Percentiles rank a stretch among this genome's conserved stretches.
These are phyloP conservation scores for Xerocomellus dryophilus DNA, from an alignment of 768 basidiomycete species.

Conservation along the genomic window DNA sequence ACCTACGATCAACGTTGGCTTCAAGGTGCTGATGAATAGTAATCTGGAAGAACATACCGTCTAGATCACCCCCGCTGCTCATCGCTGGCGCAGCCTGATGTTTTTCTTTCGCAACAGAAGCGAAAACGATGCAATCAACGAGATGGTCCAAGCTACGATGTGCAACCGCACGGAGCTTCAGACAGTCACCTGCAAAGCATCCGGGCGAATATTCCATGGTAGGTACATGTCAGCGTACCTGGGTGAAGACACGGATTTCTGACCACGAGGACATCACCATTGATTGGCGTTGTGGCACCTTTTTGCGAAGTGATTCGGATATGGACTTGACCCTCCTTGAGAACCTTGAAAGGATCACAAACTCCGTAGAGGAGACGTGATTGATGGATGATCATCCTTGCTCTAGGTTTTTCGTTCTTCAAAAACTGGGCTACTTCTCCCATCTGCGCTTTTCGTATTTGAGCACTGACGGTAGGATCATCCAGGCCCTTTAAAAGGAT, in stretches of 20 bases:
- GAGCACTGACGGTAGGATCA: conserved; percentile 36
- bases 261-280: conserved; percentile 61
- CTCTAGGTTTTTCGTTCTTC: conserved; percentile 52
- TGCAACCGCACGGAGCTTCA: conserved; percentile 60
- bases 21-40: not conserved
- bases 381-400: conserved; percentile 59
- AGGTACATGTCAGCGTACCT: conserved; percentile 32
- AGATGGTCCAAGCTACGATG: conserved; percentile 51
- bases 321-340: conserved; percentile 63
- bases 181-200: conserved; percentile 47
- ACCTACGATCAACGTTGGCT: conserved; percentile 34
- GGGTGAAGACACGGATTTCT: conserved; percentile 71
- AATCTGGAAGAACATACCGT: conserved; percentile 35
- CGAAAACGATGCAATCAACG: conserved; percentile 67
- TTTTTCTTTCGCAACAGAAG: conserved; percentile 53
- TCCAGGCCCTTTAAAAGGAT: conserved; percentile 57
- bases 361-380: conserved; percentile 64
- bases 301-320: conserved; percentile 54
- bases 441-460: conserved; percentile 45
- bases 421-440: conserved; percentile 49
- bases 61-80: conserved; percentile 68
- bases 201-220: not conserved
- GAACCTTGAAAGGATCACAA: conserved; percentile 61
- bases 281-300: conserved; percentile 53
- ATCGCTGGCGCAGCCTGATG: conserved; percentile 64